These are phyloP conservation scores for Fusarium sp. DNA, from an alignment of 2,329 filamentous ascomycete species.

Conservation along the genomic window DNA sequence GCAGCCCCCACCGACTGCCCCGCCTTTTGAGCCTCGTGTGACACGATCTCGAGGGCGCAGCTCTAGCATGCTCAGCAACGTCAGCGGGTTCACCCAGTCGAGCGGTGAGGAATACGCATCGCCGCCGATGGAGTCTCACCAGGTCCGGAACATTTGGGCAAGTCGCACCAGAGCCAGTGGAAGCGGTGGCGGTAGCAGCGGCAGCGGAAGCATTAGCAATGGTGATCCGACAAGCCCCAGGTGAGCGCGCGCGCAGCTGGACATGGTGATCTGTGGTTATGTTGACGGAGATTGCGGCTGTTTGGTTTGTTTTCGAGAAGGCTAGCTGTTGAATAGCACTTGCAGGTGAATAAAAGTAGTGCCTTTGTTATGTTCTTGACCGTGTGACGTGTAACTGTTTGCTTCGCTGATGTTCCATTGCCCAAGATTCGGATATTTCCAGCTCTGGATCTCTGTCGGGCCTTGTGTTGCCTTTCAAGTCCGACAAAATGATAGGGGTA, in stretches of 20 bases:
- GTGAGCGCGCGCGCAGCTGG: constrained; percentile 23
- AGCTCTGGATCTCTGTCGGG: no score
- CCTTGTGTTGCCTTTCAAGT: no score
- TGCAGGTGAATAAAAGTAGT: constrained; percentile 49
- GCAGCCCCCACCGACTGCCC: constrained; percentile 58
- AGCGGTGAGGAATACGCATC: constrained; percentile 65
- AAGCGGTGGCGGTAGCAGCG: constrained; percentile 61
- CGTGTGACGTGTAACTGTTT: neutral
- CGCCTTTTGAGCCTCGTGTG: constrained; percentile 54
- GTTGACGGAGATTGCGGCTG: constrained; percentile 24
- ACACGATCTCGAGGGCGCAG: constrained; percentile 70
- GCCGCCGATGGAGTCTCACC: constrained; percentile 41
- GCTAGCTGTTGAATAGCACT: constrained; percentile 47
- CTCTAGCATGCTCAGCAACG: constrained; percentile 77
- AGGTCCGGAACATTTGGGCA: constrained; percentile 45
- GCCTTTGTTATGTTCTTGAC: constrained; percentile 41
- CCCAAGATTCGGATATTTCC: no score
- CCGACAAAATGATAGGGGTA: no score
- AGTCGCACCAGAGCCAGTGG: constrained; percentile 48
- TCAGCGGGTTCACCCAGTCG: constrained; percentile 77
- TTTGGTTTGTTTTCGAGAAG: constrained; percentile 31
- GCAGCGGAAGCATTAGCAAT: constrained; percentile 66
- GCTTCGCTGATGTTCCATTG: neutral
- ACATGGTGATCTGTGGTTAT: constrained; percentile 4
- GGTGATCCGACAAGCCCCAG: constrained; percentile 67